Base-by-base conservation (phyloP, 2,329 filamentous ascomycete genomes). In the Amylocarpus encephaloides region DNA sequence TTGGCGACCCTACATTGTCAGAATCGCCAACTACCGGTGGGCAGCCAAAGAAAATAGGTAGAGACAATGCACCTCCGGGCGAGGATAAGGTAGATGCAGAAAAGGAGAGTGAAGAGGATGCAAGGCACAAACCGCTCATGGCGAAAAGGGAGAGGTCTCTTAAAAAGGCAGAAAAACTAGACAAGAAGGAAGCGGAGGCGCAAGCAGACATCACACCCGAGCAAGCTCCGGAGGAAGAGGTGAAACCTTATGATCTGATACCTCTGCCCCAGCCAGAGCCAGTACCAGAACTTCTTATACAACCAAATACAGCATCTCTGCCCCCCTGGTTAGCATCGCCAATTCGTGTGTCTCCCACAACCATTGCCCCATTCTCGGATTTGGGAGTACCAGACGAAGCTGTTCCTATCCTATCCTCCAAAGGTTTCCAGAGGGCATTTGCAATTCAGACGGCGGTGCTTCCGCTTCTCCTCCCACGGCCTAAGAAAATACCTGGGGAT, bases 281-380 rank as follows among this genome's bases (percentile, higher is more conserved):
- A 0, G 73, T 80, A 1, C 71, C 75, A 1, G 76, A 82, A 41
- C 70, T 77, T 29, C 71, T 73, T 1, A 75, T 78, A 45, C 76
- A 77, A 47, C 81, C 85, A 2, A 77, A 78, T n/a, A 90, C 88
- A 67, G 84, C 89, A 29, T 86, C 86, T 1, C 73, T 95, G 2
- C 92, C 92, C 0, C 59, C 74, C 2, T 97, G 92, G 92, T 74
- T 96, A 11, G 81, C 85, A 5, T 77, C 82, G 11, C 90, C 91
- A 0, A 77, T 85, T n/a, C 76, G 79, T 22, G 81, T 90, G 3
- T 75, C 82, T 0, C 74, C 81, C 7, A 75, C 80, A 5, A 75
- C 77, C 9, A 77, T 72, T 30, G 71, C 73, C 1, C 71, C 80
- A 0, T 95, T 95, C 59, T 64, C 70, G 1, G 72, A 79, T 5